Base-by-base conservation (phyloP, 495 filamentous ascomycete species). In the Daldinia loculata region DNA sequence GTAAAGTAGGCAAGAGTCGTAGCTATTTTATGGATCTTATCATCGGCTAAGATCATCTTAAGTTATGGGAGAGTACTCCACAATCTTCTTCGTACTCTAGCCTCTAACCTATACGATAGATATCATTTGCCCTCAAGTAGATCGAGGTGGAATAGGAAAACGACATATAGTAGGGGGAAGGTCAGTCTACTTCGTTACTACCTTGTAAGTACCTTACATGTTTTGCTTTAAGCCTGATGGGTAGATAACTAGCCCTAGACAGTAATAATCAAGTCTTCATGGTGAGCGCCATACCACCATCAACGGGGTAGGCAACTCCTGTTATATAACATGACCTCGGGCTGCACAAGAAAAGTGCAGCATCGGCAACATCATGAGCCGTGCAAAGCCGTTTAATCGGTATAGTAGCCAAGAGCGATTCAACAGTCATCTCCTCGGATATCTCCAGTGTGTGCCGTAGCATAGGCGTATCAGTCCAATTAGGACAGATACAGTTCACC, bases 401-500 rank as follows among this genome's bases (percentile, higher is more conserved):
- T 6, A 74, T 36, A 7, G 53, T 63, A 2, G 27, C 36, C 17
- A 66, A 48, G 12, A 77, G 72, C 19, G 59, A 36, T 8, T 45
- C 30, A 0, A 9, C 30, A 7, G 48, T 39, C 7, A 64, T 14
- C 0, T 6, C 22, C n/a, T 61, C 53, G 9, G 36, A 24, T 11
- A 7, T 22, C 0, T 24, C 51, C 12, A 57, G 24, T 4, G 50
- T 7, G 48, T 57, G 65, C 9, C 78, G 72, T 2, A 82, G 66
- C 69, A 86, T 77, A 0, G 80, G 79, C 0, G 82, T 84, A 15
- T 78, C 63, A 0, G 82, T 74, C 74, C 80, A 85, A 4, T 77
- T 74, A 0, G 84, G 82, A 53, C 77, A 81, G 3, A 86, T 60
- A 4, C 77, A 75, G 67, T 86, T 86, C 3, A 84, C 80, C 0